Percentiles rank a stretch among this genome's conserved stretches.
These are phyloP conservation scores for Ustilago xerochloae DNA, from an alignment of 1,284 basidiomycete genomes.

Conservation along the genomic window DNA sequence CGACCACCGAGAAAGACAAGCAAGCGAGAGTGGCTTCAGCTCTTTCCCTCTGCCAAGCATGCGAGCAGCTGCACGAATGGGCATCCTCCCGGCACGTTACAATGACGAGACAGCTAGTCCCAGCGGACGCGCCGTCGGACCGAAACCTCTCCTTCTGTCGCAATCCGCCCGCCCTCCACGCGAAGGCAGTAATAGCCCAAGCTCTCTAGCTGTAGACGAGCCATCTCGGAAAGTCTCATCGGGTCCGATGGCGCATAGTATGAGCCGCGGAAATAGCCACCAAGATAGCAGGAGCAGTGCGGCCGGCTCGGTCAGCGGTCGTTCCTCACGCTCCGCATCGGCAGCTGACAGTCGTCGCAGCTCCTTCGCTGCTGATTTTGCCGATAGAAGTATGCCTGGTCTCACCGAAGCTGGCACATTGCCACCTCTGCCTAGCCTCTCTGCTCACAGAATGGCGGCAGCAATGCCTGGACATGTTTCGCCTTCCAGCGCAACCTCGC, in stretches of 20 bases:
- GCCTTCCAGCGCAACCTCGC: neutral
- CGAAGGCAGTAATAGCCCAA: slow-evolving; percentile 37
- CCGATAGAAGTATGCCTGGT: slow-evolving; percentile 25
- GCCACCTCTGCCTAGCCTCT: slow-evolving; percentile 35
- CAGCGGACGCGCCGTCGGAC: slow-evolving; percentile 27
- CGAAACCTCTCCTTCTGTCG: slow-evolving; percentile 53
- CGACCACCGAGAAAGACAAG: slow-evolving; percentile 21
- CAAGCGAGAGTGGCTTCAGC: slow-evolving; percentile 24
- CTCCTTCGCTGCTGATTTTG: slow-evolving; percentile 29
- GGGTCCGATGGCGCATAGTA: slow-evolving; percentile 51
- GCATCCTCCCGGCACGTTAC: slow-evolving; percentile 32
- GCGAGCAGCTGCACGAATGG: slow-evolving; percentile 47
- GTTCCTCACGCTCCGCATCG: slow-evolving; percentile 27
- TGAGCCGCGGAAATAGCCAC: slow-evolving; percentile 26
- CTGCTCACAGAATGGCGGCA: slow-evolving; percentile 14
- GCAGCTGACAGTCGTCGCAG: slow-evolving; percentile 27
- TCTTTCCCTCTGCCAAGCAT: slow-evolving; percentile 48
- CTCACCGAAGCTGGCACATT: slow-evolving; percentile 8
- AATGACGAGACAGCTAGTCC: slow-evolving; percentile 25
- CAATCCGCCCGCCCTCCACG: slow-evolving; percentile 54
- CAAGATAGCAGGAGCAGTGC: slow-evolving; percentile 21
- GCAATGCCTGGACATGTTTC: neutral
- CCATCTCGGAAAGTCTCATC: slow-evolving; percentile 56
- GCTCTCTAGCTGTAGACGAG: slow-evolving; percentile 30
- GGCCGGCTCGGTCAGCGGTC: slow-evolving; percentile 15